Conservation (phyloP, 106 monocot genomes). For the Dactylorhiza incarnata region DNA sequence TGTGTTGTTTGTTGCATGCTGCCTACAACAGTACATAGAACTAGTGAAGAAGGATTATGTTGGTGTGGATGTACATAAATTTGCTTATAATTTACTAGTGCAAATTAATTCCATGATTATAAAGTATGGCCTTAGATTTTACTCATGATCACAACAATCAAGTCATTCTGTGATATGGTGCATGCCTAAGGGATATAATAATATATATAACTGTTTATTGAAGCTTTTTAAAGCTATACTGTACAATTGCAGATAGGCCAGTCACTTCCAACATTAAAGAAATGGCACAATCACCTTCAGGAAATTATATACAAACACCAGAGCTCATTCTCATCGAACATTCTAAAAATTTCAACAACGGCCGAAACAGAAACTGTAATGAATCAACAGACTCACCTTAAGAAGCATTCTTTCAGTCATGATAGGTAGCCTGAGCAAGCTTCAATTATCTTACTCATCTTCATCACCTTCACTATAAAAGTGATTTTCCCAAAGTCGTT, state of each 20-base stretch:
- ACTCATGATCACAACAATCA: no score
- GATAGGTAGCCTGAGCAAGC: neutral
- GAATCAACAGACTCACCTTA: neutral
- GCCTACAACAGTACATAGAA: no score
- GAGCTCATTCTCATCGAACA: neutral
- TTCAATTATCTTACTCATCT: neutral
- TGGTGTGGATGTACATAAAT: no score
- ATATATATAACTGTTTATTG: neutral
- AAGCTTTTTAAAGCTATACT: neutral
- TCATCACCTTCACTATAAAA: neutral
- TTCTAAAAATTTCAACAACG: neutral
- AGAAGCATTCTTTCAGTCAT: neutral
- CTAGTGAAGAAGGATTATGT: no score
- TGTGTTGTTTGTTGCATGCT: no score
- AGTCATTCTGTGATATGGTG: no score
- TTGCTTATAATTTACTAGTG: no score
- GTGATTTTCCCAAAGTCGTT: neutral
- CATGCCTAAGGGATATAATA: neutral
- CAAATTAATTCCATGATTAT: no score
- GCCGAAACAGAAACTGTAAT: neutral
- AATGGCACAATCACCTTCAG: neutral
- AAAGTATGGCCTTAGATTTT: no score
- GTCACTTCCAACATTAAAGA: neutral
- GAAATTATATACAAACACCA: neutral
- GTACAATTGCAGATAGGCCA: slow-evolving; percentile 1